Conservation (phyloP, 768 basidiomycete species). For the Serendipita vermifera region DNA sequence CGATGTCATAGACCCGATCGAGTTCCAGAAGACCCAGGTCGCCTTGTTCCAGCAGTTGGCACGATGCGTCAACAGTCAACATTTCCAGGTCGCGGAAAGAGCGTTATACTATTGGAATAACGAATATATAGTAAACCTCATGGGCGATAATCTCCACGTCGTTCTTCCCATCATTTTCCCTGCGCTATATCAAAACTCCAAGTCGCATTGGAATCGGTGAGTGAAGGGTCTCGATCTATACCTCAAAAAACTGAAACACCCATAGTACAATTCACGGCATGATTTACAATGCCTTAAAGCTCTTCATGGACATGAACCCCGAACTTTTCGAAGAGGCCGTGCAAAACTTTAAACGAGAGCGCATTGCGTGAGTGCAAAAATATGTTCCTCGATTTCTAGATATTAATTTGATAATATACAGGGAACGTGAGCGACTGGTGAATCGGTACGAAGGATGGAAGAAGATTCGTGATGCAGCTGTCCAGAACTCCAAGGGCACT, state of each 20-base stretch:
- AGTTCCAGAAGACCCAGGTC: conserved; percentile 92
- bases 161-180: conserved; percentile 96
- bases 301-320: conserved; percentile 99
- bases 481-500: conserved; percentile 52
- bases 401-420: conserved; percentile 22
- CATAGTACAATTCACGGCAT: conserved; percentile 92
- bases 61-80: conserved; percentile 96
- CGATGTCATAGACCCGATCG: conserved; percentile 91
- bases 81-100: conserved; percentile 98
- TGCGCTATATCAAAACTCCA: conserved; percentile 88
- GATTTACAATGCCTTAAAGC: conserved; percentile 95
- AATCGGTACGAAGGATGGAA: conserved; percentile 84
- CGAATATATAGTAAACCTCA: conserved; percentile 98
- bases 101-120: conserved; percentile 99
- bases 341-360: conserved; percentile 83
- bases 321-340: conserved; percentile 89
- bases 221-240: conserved; percentile 19
- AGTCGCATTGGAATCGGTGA: conserved; percentile 97
- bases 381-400: conserved; percentile 6
- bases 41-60: conserved; percentile 89
- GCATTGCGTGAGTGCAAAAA: conserved; percentile 52
- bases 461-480: conserved; percentile 62
- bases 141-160: conserved; percentile 85
- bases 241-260: neutral
- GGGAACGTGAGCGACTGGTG: conserved; percentile 79